Base-by-base conservation (phyloP, 2,329 filamentous ascomycete genomes). In the Nigrospora sphaerica region DNA sequence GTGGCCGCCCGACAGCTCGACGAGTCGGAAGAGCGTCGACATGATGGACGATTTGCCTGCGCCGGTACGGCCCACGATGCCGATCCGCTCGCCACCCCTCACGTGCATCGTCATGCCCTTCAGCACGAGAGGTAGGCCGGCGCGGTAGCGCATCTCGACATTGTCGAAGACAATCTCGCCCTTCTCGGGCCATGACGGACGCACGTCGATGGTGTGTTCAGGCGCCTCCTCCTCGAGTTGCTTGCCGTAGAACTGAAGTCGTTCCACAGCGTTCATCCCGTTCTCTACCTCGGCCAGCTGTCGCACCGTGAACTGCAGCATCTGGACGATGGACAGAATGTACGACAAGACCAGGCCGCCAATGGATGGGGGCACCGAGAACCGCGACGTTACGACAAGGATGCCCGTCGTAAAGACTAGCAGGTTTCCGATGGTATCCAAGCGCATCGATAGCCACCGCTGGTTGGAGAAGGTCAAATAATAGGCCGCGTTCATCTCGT, bases 211-310 rank as follows among this genome's bases (percentile, higher is more conserved):
- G 37, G 88, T 84, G 57, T 91, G 86, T 2, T 91, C 73, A 0
- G 91, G 88, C 0, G 92, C 88, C 65, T 97, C 93, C 61, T 95
- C 86, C 52, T 95, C 90, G 5, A 98, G 78, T 55, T 88, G 68
- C 1, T 81, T 88, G 46, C 88, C 91, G 62, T 97, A 97, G 70
- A 95, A 89, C 62, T 90, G 83, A 32, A 97, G 74, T 42, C 93
- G 85, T 68, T 97, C 92, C 0, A 95, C 93, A 0, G 91, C 85
- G 63, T 96, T 97, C 92, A 97, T 97, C 61, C 91, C 89, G 67
- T 96, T 97, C 66, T 97, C 92, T 10, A 97, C 89, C 65, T 96
- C 92, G 23, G 92, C 92, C 9, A 96, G 75, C 66, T 97, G 92
- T 16, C 93, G 81, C 16, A 97, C 88, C 1, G 89, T 92, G 65